A percentile compares a stretch with the other conserved stretches of the same genome.
These are phyloP conservation scores for Pseudonectria buxi DNA, from an alignment of 2,329 filamentous ascomycete species.

Conservation along the genomic window DNA sequence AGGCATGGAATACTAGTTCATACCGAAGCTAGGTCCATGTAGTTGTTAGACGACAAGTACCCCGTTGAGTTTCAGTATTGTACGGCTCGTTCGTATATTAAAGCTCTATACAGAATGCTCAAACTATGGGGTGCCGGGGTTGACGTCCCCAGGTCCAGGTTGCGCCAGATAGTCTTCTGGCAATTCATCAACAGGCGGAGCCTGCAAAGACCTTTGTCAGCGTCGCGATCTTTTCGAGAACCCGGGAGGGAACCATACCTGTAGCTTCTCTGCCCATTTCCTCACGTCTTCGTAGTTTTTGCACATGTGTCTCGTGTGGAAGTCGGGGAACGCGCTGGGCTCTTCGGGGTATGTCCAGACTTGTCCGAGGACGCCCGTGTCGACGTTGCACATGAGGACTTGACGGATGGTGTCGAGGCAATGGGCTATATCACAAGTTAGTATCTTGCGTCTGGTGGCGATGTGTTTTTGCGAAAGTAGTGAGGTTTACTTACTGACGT, in stretches of 20 bases:
- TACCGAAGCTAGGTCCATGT: no score
- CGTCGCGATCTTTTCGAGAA: not conserved
- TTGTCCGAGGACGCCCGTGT: conserved; percentile 54
- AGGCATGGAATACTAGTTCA: no score
- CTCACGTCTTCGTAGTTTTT: conserved; percentile 49
- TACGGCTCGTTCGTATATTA: no score
- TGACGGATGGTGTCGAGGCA: conserved; percentile 57
- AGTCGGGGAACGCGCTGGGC: conserved; percentile 50
- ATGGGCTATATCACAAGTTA: conserved; percentile 28
- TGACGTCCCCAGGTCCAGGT: conserved; percentile 6
- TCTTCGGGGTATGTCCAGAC: conserved; percentile 46
- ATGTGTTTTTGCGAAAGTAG: not conserved
- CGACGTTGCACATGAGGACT: conserved; percentile 56
- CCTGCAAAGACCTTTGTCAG: conserved; percentile 7
- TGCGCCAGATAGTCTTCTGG: conserved; percentile 12
- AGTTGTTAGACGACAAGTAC: no score
- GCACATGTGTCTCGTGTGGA: conserved; percentile 54
- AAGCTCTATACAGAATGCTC: no score
- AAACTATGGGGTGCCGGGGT: conserved; percentile 11
- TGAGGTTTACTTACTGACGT: conserved; percentile 42
- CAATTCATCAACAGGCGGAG: conserved; percentile 10
- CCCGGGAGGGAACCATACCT: conserved; percentile 25
- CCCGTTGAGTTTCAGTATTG: no score
- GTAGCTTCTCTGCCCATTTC: conserved; percentile 46
- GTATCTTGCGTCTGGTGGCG: not conserved